Base-by-base conservation (phyloP, 148 eudicot species). In the Heliamphora exappendiculata region DNA sequence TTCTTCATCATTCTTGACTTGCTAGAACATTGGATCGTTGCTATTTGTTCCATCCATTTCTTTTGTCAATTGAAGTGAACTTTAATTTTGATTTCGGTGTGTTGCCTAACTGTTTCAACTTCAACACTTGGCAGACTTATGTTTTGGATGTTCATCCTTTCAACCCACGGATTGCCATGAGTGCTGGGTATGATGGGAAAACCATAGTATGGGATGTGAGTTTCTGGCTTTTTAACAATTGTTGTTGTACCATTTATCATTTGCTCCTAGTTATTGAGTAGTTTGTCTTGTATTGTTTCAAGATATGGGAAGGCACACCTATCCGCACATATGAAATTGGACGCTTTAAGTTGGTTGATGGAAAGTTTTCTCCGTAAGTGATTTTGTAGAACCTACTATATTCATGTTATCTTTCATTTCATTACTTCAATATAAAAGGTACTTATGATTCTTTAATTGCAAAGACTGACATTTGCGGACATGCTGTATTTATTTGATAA, bases 261-360 rank as follows among this genome's bases (percentile, higher is more conserved):
- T 31, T 45, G 17, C 41, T 63, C 51, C 53, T 76, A 24, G 70
- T 72, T 47, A 59, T 67, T 65, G 70, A 20, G 63, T 69, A 58
- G 34, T 28, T 74, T 72, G 39, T 68, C 51, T n/a, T 72, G 45
- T 63, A 78, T 53, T 49, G 62, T 73, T 78, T 78, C 80, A 71
- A 94, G 98, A 94, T 94, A 82, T 94, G 98, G 98, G 98, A 94
- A 83, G 98, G 98, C 69, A 89, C 84, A 19, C 98, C 98, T 59
- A 85, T 94, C 74, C 82, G 89, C 78, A 81, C 82, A 29, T 94
- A 89, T 82, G 97, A 94, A 83, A 90, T 90, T 74, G 97, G 97
- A 76, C 98, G 92, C 74, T 87, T 84, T 78, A 94, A 94, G 82
- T 85, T 94, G 91, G 98, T 94, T 54, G 98, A 94, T 72, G 98